Base-by-base conservation (phyloP, 345 rosid genomes). In the Viola odorata region DNA sequence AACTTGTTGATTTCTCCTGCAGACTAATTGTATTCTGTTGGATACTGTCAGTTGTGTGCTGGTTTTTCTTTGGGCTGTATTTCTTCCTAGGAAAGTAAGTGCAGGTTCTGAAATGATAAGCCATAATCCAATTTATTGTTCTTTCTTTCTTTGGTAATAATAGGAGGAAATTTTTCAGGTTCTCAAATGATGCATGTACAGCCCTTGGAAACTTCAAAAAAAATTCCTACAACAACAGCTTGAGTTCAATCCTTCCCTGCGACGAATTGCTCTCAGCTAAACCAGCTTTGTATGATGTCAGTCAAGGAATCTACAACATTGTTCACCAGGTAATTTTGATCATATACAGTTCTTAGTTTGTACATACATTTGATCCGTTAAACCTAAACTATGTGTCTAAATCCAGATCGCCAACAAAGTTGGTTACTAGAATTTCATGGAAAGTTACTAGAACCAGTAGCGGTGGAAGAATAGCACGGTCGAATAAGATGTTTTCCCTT, bases 211-310 rank as follows among this genome's bases (percentile, higher is more conserved):
- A 66, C 69, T 87, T 87, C 79, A 78, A 81, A 38, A 66, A 69
- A 54, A 51, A 84, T 69, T 88, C 95, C 4, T 67, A 78, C 67
- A 84, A 77, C 73, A 87, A 67, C 70, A 87, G 81, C 74, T 70
- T 87, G 76, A 82, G 85, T 63, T 75, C 88, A 5, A 80, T 87
- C 67, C 80, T 87, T 16, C 95, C 90, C 12, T 87, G 95, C 39
- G 78, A 81, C 23, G 82, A 84, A 23, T 44, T 87, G 63, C 82
- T 59, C 16, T 65, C 73, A 1, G 95, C 88, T 45, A 69, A 75
- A 66, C 60, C 86, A 5, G 44, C 76, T 16, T 65, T 87, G 10
- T 70, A 32, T 2, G 77, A 79, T 62, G 81, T 84, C 36, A 64
- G 90, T n/a, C 68, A 60, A 36, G 84, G 77, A 59, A 76, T 87